Percentiles rank a stretch among this genome's conserved stretches.
These are phyloP conservation scores for Teratosphaeria pseudoeucalypti DNA, from an alignment of 2,329 filamentous ascomycete species.

Conservation along the genomic window DNA sequence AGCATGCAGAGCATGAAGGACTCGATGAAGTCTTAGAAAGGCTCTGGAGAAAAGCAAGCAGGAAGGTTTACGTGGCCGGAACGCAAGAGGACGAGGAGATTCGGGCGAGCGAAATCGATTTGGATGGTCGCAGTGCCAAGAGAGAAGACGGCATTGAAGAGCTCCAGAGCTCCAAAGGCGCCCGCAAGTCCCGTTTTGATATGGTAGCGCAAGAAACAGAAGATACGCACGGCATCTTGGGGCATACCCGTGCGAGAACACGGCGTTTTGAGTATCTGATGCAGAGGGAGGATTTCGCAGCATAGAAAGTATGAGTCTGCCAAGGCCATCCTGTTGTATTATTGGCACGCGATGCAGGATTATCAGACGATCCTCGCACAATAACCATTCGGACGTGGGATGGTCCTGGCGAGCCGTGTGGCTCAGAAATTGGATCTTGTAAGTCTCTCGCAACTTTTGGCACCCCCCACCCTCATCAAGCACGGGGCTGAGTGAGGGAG, in stretches of 20 bases:
- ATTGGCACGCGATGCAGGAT: not conserved
- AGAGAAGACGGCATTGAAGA: not conserved
- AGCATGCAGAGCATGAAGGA: slow-evolving; percentile 87
- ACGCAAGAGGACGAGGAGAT: not conserved
- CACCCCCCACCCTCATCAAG: too few relatives aligned
- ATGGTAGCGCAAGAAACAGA: not conserved
- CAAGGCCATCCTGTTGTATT: not conserved
- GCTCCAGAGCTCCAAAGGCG: not conserved
- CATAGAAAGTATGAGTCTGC: not conserved
- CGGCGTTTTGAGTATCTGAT: not conserved
- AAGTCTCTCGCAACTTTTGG: too few relatives aligned
- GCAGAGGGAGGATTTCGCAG: too few relatives aligned
- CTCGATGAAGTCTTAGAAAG: slow-evolving; percentile 55
- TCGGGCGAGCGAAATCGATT: not conserved
- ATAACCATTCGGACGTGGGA: not conserved
- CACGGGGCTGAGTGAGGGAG: too few relatives aligned
- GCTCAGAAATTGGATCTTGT: not conserved
- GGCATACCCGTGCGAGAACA: not conserved
- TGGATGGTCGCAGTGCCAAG: not conserved
- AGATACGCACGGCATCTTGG: not conserved
- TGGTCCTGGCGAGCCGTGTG: not conserved
- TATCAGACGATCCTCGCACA: not conserved
- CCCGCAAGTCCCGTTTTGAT: not conserved
- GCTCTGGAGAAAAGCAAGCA: not conserved
- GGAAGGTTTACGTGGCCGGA: not conserved